These are phyloP conservation scores for Salvia rosmarinus DNA, from an alignment of 257 asterid species.

Conservation along the genomic window DNA sequence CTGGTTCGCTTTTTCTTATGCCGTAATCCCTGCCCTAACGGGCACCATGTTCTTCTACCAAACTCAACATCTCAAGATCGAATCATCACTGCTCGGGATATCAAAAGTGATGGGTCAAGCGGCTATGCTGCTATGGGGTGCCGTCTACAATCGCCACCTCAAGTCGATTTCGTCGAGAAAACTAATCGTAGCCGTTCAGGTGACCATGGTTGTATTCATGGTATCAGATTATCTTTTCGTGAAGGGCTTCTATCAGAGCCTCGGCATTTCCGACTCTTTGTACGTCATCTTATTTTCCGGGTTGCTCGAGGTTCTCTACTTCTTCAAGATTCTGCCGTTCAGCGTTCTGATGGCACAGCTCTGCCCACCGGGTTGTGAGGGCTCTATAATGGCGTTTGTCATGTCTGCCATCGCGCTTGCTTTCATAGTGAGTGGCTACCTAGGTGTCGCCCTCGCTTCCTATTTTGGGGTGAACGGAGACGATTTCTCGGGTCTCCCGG, in stretches of 20 bases:
- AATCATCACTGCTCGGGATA: conserved; percentile 77
- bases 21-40: conserved; percentile 75
- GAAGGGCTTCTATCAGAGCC: conserved; percentile 64
- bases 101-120: conserved; percentile 94
- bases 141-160: conserved; percentile 61
- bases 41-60: conserved; percentile 97
- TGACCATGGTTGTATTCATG: conserved; percentile 65
- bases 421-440: conserved; percentile 72
- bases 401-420: conserved; percentile 88
- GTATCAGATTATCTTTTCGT: conserved; percentile 73
- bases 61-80: conserved; percentile 78
- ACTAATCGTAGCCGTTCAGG: conserved; percentile 68
- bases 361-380: conserved; percentile 94
- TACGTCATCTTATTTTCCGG: conserved; percentile 81
- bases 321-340: conserved; percentile 86
- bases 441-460: conserved; percentile 83
- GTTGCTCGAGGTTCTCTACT: conserved; percentile 71
- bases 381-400: conserved; percentile 91
- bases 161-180: conserved; percentile 74
- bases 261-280: conserved; percentile 71
- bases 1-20: conserved; percentile 85
- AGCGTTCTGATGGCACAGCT: conserved; percentile 78
- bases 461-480: conserved; percentile 59
- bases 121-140: conserved; percentile 89
- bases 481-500: conserved; percentile 68